Evolutionary conservation across 2,329 filamentous ascomycete genomes (phyloP), one percentile per base, ranked within the genome.

Genomic region (Trichophyton mentagrophytes): DNA sequence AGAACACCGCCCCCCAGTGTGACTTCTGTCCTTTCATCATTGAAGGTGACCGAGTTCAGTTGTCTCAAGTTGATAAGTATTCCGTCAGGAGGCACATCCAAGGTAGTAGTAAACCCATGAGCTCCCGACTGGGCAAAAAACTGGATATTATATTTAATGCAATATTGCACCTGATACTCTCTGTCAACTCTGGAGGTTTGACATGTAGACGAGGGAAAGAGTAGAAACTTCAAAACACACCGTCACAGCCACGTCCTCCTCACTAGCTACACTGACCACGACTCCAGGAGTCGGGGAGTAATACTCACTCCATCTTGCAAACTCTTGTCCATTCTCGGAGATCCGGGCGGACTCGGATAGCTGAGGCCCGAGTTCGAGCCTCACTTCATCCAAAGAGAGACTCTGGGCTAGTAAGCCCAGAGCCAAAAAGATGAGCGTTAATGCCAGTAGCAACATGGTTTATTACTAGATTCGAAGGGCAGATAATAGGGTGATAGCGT

Each of bases 91-190:
- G 82, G 78, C 42, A 69, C 72, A 0, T 76, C 78, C 1, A 83
- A 65, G 0, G 78, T 80, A 44, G 73, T 79, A 49, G 80, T 72
- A 2, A 77, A 71, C 2, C 80, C 82, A 61, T 84, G 82, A 1
- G 72, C 75, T 13, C 79, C 78, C 65, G 79, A 81, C 66, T 73
- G 77, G 0, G 80, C 77, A 2, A 84, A 74, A 63, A 84, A 82
- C 0, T 80, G 79, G 1, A 81, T 61, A 1, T 72, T 66, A 56
- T 74, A 68, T 46, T 72, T 65, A 64, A 78, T 79, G 49, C 81
- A 80, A 62, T 73, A 82, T 68, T 74, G 72, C 42, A 80, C 73
- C 77, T 79, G 33, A 25, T 20, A 56, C 61, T 11, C 49, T 44
- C 38, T 57, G 62, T 42, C 59, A 60, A 62, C 62, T 36, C 13